A percentile compares a stretch with the other conserved stretches of the same genome.
Conservation (phyloP, 2,329 filamentous ascomycete species). For the Aspergillus unguis region DNA sequence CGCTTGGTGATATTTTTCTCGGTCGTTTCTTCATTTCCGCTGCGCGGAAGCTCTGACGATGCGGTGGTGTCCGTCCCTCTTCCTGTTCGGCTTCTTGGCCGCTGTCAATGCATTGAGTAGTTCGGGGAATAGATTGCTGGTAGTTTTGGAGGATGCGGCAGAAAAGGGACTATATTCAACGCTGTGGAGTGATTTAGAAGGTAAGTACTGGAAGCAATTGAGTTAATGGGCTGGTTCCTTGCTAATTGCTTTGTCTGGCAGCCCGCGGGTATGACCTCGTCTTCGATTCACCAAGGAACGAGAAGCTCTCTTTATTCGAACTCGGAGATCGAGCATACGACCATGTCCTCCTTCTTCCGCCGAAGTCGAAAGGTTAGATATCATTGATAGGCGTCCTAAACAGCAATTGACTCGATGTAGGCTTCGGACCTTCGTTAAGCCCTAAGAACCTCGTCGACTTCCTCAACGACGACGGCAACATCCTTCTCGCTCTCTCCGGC, state of each 20-base stretch:
- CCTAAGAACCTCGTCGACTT: conserved; percentile 86
- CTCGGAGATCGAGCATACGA: conserved; percentile 87
- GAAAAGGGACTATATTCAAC: conserved; percentile 81
- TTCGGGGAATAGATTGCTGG: conserved; percentile 74
- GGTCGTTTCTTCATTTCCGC: conserved; percentile 26
- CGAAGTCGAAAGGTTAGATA: conserved; percentile 75
- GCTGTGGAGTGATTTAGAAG: conserved; percentile 57
- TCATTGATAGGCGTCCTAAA: background rate
- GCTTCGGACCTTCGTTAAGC: conserved; percentile 82
- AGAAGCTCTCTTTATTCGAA: conserved; percentile 72
- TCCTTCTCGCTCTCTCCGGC: conserved; percentile 79
- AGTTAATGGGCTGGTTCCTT: conserved; percentile 8
- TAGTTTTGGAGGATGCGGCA: conserved; percentile 76
- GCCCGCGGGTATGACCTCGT: conserved; percentile 77
- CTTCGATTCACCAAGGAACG: conserved; percentile 80
- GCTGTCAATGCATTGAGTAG: conserved; percentile 68
- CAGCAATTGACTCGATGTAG: conserved; percentile 37
- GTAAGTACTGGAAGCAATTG: conserved; percentile 25
- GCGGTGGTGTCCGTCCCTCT: conserved; percentile 70
- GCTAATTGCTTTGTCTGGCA: conserved; percentile 38
- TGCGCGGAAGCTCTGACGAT: conserved; percentile 52
- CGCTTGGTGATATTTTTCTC: conserved; percentile 16
- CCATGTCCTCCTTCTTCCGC: conserved; percentile 83
- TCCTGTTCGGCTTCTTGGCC: conserved; percentile 60
- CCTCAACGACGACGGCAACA: conserved; percentile 85